Conservation (phyloP, 2,329 filamentous ascomycete species). For the Thielaviopsis populi region DNA sequence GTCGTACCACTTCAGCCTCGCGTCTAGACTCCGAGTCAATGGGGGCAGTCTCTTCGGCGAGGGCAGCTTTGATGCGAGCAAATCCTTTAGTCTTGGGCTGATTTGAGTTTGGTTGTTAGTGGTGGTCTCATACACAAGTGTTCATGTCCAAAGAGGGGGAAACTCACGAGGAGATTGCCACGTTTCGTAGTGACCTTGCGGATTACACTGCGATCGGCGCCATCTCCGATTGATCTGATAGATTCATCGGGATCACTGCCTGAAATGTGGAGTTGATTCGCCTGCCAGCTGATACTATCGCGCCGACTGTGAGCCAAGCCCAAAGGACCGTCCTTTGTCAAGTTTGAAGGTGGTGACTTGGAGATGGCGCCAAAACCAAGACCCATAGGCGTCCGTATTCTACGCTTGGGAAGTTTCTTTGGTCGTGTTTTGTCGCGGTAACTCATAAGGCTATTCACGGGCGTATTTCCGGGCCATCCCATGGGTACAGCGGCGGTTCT, state of each 20-base stretch:
- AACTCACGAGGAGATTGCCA: conserved; percentile 69
- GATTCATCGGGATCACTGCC: conserved; percentile 51
- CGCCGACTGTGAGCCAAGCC: conserved; percentile 43
- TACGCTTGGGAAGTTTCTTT: conserved; percentile 50
- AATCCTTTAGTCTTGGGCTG: conserved; percentile 95
- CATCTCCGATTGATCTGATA: conserved; percentile 54
- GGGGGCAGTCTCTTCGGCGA: conserved; percentile 76
- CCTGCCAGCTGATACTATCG: conserved; percentile 81
- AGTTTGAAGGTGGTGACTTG: conserved; percentile 54
- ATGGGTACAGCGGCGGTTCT: conserved; percentile 4
- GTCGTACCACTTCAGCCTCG: conserved; percentile 89
- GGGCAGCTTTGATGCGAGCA: conserved; percentile 75
- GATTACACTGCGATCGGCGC: conserved; percentile 59
- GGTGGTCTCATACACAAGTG: not conserved
- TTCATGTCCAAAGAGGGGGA: not conserved
- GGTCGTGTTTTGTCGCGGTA: conserved; percentile 66
- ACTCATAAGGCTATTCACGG: conserved; percentile 50
- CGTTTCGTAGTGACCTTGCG: conserved; percentile 70
- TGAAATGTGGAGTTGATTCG: conserved; percentile 71
- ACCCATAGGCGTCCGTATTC: conserved; percentile 33
- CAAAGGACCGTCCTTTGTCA: conserved; percentile 24
- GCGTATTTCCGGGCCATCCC: conserved; percentile 49
- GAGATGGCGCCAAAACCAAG: conserved; percentile 40
- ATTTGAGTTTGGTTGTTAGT: conserved; percentile 21
- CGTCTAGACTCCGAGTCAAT: conserved; percentile 77